Base-by-base conservation (phyloP, 169 alveolate species). In the Plasmodium reichenowi region DNA sequence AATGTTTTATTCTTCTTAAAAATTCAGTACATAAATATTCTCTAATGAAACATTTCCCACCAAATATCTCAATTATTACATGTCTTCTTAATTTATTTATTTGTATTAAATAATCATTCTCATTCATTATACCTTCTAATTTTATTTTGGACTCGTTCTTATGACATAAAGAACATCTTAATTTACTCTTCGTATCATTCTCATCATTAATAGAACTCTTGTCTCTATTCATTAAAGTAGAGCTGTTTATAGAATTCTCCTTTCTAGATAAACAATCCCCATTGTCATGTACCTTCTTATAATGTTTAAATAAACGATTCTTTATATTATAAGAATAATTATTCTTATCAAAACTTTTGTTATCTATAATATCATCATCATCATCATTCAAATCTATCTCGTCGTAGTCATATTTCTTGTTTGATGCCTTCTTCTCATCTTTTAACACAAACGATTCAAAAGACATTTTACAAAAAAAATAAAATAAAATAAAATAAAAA, bases 11-110 rank as follows among this genome's bases (percentile, higher is more conserved):
- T 80, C 90, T 80, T 67, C 66, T 80, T 48, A 80, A 67, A 66
- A 80, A 80, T 47, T 80, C 90, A 9, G 90, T 80, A 60, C 74
- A 80, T 80, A 80, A 47, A 67, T 80, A 80, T 80, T 80, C 90
- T 45, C 90, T 58, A 52, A 80, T 80, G 48, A 80, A 80, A 54
- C 90, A 80, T 59, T 80, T 80, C 1, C 90, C 90, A 10, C 80
- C 90, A 80, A 80, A 80, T 67, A 80, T 80, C 58, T 80, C 90
- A 54, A 80, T 38, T 32, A 80, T 54, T 12, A 80, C 90, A 59
- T 80, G 90, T 17, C 90, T 80, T 67, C 58, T 80, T 80, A 80
- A 80, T 67, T 80, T 80, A 71, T 63, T 80, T 54, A 80, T 22
- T 59, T 80, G 78, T 67, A 80, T 66, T 67, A 67, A 71, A 47